These are phyloP conservation scores for Linnemannia exigua DNA, from an alignment of 192 early-diverging fungal genomes.

Conservation along the genomic window DNA sequence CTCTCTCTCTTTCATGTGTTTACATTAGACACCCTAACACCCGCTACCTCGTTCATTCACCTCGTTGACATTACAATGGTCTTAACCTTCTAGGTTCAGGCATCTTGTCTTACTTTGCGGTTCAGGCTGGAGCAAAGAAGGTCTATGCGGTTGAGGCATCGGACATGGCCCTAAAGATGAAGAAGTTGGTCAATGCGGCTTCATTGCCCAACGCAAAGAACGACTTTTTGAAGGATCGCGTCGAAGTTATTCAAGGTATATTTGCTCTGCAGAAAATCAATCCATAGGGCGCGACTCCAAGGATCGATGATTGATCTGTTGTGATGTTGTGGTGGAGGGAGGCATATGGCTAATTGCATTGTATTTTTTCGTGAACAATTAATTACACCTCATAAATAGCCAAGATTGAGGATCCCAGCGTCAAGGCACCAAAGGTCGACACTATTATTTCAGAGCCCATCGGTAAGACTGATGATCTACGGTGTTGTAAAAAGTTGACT, in stretches of 20 bases:
- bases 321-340: neutral
- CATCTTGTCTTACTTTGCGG: constrained; percentile 96
- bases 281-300: too few species aligned
- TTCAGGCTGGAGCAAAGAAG: constrained; percentile 91
- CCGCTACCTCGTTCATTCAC: neutral
- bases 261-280: too few species aligned
- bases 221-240: constrained; percentile 79
- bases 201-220: constrained; percentile 73
- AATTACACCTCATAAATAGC: constrained; percentile 52
- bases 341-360: neutral
- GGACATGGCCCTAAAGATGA: constrained; percentile 93
- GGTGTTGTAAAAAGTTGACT: neutral
- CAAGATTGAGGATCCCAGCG: constrained; percentile 89
- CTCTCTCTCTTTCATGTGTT: neutral
- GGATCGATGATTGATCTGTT: neutral
- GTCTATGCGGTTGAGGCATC: constrained; percentile 98
- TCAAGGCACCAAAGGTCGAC: constrained; percentile 86
- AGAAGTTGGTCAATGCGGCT: constrained; percentile 79
- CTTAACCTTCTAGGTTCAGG: constrained; percentile 72
- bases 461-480: constrained; percentile 39
- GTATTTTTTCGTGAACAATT: neutral
- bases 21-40: neutral
- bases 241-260: constrained; percentile 86
- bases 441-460: constrained; percentile 98
- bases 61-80: neutral